phyloP scores from a whole-genome alignment of 129 eudicot species.

The Flaveria trinervia region DNA sequence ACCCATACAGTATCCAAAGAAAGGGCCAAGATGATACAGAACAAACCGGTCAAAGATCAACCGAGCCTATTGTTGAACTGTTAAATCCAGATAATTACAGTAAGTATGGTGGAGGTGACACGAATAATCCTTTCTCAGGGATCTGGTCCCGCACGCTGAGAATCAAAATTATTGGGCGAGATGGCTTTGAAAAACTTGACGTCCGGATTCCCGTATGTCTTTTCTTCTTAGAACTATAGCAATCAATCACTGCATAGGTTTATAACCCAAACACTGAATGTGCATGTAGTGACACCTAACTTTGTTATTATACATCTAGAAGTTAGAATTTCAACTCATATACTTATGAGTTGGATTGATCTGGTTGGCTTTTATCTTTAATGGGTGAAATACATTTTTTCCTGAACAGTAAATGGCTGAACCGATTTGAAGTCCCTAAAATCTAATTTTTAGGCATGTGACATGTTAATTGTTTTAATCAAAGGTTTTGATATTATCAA shows the following conservation, averaged over 20 bases:
- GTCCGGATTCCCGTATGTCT: slow-evolving; percentile 86
- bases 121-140: slow-evolving; percentile 56
- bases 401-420: background rate
- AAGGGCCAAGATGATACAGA: slow-evolving; percentile 47
- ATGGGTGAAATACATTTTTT: background rate
- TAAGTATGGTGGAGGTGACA: slow-evolving; percentile 42
- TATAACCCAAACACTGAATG: slow-evolving; percentile 1
- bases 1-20: slow-evolving; percentile 39
- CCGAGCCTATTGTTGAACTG: slow-evolving; percentile 65
- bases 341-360: slow-evolving; percentile 3
- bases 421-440: background rate
- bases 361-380: background rate
- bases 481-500: background rate
- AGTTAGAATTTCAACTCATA: background rate
- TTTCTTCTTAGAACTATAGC: background rate
- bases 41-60: slow-evolving; percentile 40
- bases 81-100: slow-evolving; percentile 68
- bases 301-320: background rate
- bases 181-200: slow-evolving; percentile 92
- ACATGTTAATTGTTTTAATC: background rate
- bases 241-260: slow-evolving; percentile 21
- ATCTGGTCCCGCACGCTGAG: slow-evolving; percentile 88
- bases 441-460: background rate
- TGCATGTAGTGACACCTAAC: background rate
- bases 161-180: slow-evolving; percentile 78